Evolutionary conservation across 805 yeast genomes (phyloP).

Genomic region (Brettanomyces sp.): DNA sequence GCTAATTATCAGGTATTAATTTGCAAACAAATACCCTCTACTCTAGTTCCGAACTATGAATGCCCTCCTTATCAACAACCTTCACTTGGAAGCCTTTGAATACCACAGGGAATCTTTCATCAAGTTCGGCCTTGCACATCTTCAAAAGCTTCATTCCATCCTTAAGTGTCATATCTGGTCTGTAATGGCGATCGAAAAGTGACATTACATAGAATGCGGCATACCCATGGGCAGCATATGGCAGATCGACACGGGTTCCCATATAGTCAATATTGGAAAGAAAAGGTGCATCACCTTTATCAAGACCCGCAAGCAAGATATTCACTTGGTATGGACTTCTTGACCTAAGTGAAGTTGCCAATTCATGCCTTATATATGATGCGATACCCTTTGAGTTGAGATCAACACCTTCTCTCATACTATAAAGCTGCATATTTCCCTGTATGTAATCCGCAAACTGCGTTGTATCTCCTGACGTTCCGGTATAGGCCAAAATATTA

Average conservation of each 20-base stretch:
- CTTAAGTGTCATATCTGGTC: slow-evolving; percentile 60
- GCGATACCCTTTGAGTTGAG: slow-evolving; percentile 82
- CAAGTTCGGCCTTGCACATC: slow-evolving; percentile 68
- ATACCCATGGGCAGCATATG: slow-evolving; percentile 97
- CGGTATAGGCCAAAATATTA: slow-evolving; percentile 79
- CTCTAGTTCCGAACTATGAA: slow-evolving; percentile 5
- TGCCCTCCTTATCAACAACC: slow-evolving; percentile 26
- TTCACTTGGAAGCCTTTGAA: slow-evolving; percentile 62
- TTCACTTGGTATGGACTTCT: slow-evolving; percentile 94
- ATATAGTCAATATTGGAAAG: slow-evolving; percentile 88
- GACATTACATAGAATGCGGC: slow-evolving; percentile 95
- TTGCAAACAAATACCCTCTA: not conserved
- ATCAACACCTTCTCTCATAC: slow-evolving; percentile 77
- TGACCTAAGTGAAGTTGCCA: slow-evolving; percentile 85
- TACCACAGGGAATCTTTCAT: slow-evolving; percentile 83
- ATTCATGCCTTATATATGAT: slow-evolving; percentile 75
- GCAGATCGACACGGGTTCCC: slow-evolving; percentile 84
- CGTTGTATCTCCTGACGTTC: slow-evolving; percentile 94
- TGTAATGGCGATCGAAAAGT: slow-evolving; percentile 81
- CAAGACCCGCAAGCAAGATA: slow-evolving; percentile 80
- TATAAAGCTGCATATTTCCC: slow-evolving; percentile 82
- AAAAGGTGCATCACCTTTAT: slow-evolving; percentile 40
- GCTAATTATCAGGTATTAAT: not conserved
- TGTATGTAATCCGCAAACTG: slow-evolving; percentile 92
- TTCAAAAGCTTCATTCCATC: slow-evolving; percentile 73